These are phyloP conservation scores for Isatis tinctoria DNA, from an alignment of 345 rosid species.

Conservation along the genomic window DNA sequence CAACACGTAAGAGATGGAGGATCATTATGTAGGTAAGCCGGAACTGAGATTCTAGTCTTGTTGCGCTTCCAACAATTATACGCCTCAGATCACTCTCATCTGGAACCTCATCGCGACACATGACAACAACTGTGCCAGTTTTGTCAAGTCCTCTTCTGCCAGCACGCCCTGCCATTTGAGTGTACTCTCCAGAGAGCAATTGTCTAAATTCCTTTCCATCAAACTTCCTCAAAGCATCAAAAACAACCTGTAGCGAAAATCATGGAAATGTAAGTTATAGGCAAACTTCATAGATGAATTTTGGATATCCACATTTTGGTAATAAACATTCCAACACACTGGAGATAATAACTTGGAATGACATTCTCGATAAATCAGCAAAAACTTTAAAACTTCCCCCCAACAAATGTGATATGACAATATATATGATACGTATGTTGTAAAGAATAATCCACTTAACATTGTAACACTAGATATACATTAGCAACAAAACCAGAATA, in stretches of 20 bases:
- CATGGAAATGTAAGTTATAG: conserved; percentile 19
- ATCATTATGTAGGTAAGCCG: conserved; percentile 97
- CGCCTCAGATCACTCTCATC: conserved; percentile 58
- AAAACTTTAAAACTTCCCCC: not conserved
- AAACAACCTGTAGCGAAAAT: conserved; percentile 62
- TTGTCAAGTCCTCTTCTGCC: conserved; percentile 98
- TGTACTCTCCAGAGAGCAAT: conserved; percentile 94
- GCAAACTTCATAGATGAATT: not conserved
- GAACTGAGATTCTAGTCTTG: conserved; percentile 86
- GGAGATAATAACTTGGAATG: not conserved
- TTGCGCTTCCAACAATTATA: conserved; percentile 77
- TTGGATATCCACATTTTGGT: conserved; percentile 2
- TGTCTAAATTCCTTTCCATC: conserved; percentile 89
- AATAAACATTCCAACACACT: not conserved
- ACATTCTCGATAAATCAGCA: not conserved
- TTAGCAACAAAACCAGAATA: not conserved
- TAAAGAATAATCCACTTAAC: conserved; percentile 12
- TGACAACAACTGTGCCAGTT: conserved; percentile 85
- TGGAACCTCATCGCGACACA: conserved; percentile 97
- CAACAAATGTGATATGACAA: not conserved
- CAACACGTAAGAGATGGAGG: conserved; percentile 95
- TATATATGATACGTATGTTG: not conserved
- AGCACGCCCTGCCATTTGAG: conserved; percentile 99
- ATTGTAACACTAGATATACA: not conserved
- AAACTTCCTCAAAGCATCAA: conserved; percentile 88